phyloP scores from a whole-genome alignment of 1,284 basidiomycete species.

The Acaromyces ingoldii region DNA sequence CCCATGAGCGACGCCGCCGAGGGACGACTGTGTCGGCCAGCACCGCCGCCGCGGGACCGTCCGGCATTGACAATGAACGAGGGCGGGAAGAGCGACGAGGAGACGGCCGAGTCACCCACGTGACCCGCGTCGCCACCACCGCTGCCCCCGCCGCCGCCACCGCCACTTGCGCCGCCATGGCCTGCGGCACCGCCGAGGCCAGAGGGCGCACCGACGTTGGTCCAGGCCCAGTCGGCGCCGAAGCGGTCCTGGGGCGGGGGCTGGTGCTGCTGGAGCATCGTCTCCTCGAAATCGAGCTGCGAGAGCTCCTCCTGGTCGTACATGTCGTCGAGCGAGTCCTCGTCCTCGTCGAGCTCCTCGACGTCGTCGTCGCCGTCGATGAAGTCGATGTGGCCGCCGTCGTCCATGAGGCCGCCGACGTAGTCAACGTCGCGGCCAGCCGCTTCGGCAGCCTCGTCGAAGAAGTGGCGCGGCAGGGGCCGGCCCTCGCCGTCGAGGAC shows the following conservation, averaged over 20 bases:
- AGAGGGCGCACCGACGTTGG: constrained; percentile 13
- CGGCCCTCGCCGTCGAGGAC: constrained; percentile 12
- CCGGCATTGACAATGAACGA: background rate
- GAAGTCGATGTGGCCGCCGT: constrained; percentile 23
- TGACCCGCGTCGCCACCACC: background rate
- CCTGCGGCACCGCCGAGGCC: background rate
- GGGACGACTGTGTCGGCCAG: too few relatives aligned
- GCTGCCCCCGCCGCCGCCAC: background rate
- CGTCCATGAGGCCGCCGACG: constrained; percentile 12
- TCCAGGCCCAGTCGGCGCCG: constrained; percentile 49
- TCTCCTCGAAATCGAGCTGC: constrained; percentile 39
- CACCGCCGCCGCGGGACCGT: constrained; percentile 4
- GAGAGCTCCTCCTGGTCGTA: constrained; percentile 36
- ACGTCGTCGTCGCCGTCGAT: constrained; percentile 16
- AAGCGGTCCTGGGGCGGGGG: constrained; percentile 34
- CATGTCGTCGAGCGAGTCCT: constrained; percentile 29
- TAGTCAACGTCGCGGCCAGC: constrained; percentile 23
- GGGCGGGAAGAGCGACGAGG: background rate
- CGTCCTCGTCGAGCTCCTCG: constrained; percentile 23
- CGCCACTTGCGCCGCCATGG: background rate
- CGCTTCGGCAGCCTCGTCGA: constrained; percentile 1
- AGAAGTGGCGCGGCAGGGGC: background rate
- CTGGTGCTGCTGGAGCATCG: constrained; percentile 13
- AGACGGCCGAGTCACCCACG: background rate
- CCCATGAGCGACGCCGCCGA: too few relatives aligned